A percentile compares a stretch with the other conserved stretches of the same genome.
These are phyloP conservation scores for Tricholoma sp. DNA, from an alignment of 768 basidiomycete genomes.

Conservation along the genomic window DNA sequence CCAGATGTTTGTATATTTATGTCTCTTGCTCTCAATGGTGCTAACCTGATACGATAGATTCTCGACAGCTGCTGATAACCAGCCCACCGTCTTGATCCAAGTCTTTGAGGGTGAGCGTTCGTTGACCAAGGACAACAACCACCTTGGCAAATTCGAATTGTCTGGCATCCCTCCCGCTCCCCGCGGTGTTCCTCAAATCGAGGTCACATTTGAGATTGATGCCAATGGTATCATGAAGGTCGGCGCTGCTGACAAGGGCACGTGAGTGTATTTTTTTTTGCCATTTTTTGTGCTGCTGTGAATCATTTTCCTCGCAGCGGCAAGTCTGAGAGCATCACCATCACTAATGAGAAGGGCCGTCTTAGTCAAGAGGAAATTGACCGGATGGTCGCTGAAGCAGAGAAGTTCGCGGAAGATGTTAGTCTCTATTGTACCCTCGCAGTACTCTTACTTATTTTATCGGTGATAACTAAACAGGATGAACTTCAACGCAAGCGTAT, in stretches of 20 bases:
- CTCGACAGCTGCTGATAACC: conserved; percentile 85
- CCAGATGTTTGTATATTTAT: conserved; percentile 61
- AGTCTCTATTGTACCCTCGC: neutral
- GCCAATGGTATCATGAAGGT: conserved; percentile 97
- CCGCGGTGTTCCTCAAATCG: conserved; percentile 95
- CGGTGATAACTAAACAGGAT: conserved; percentile 31
- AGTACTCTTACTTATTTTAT: conserved; percentile 30
- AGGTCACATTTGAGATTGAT: conserved; percentile 94
- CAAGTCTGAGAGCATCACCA: conserved; percentile 86
- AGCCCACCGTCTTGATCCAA: conserved; percentile 94
- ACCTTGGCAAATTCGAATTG: conserved; percentile 95
- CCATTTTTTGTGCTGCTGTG: neutral
- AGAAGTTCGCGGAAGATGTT: conserved; percentile 62
- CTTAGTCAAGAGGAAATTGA: conserved; percentile 88
- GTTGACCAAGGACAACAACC: conserved; percentile 97
- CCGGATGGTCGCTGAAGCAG: conserved; percentile 92
- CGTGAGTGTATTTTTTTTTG: conserved; percentile 42
- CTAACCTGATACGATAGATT: conserved; percentile 38
- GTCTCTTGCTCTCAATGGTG: conserved; percentile 8
- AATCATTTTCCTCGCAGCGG: conserved; percentile 39
- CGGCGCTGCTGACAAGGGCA: conserved; percentile 89
- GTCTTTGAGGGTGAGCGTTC: conserved; percentile 98
- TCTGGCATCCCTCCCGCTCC: conserved; percentile 91
- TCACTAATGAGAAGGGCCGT: conserved; percentile 95
- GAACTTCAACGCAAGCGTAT: conserved; percentile 77